phyloP scores from a whole-genome alignment of 2,329 filamentous ascomycete species.

The Hypoxylon sp. region DNA sequence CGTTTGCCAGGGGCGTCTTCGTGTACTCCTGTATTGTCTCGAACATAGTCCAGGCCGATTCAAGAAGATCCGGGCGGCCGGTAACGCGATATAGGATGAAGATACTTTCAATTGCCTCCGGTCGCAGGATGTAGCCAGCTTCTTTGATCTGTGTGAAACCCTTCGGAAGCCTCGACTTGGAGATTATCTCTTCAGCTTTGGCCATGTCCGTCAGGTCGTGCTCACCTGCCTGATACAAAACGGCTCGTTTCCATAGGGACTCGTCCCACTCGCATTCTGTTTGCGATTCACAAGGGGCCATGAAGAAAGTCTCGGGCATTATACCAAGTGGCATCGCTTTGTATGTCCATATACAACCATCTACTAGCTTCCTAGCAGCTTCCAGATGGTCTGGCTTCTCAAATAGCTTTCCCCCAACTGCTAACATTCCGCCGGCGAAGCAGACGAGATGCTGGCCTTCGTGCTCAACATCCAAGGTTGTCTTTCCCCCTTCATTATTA shows the following conservation, averaged over 20 bases:
- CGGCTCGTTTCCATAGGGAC: slow-evolving; percentile 48
- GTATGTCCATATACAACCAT: slow-evolving; percentile 69
- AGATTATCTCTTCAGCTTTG: slow-evolving; percentile 42
- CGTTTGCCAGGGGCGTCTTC: slow-evolving; percentile 48
- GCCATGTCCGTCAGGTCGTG: slow-evolving; percentile 26
- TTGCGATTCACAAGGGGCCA: slow-evolving; percentile 57
- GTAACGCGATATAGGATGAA: slow-evolving; percentile 51
- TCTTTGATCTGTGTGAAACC: slow-evolving; percentile 49
- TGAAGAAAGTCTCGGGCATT: slow-evolving; percentile 66
- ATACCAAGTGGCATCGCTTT: slow-evolving; percentile 63
- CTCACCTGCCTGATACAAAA: slow-evolving; percentile 42
- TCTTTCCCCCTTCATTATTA: slow-evolving; percentile 45
- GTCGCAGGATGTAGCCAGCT: slow-evolving; percentile 49
- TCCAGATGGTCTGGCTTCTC: slow-evolving; percentile 60
- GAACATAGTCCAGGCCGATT: slow-evolving; percentile 51
- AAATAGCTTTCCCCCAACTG: slow-evolving; percentile 63
- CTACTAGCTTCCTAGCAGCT: slow-evolving; percentile 61
- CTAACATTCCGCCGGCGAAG: slow-evolving; percentile 67
- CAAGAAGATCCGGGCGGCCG: slow-evolving; percentile 45
- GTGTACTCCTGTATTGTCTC: slow-evolving; percentile 48
- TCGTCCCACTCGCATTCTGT: slow-evolving; percentile 52
- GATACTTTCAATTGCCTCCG: slow-evolving; percentile 53
- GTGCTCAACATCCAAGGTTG: slow-evolving; percentile 54
- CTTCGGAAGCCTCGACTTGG: slow-evolving; percentile 43
- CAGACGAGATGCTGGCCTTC: slow-evolving; percentile 65